Evolutionary conservation across 331 rosid genomes (phyloP).

Genomic region (Arachis monticola): DNA sequence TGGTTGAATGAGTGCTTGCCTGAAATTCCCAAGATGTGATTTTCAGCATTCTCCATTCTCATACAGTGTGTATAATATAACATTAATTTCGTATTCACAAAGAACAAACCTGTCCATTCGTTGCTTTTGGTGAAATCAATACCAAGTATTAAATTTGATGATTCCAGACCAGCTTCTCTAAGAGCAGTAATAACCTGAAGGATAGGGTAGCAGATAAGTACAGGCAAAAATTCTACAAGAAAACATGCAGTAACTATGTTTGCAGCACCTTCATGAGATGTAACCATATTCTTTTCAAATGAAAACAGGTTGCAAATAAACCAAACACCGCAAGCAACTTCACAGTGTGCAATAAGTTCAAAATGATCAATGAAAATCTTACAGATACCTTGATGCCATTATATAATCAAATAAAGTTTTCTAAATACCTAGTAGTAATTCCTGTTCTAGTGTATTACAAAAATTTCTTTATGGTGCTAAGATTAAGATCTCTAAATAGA

Average conservation of each 20-base stretch:
- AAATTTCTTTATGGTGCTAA: slow-evolving; percentile 16
- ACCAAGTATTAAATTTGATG: slow-evolving; percentile 88
- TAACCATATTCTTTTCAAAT: slow-evolving; percentile 13
- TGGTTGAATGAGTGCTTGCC: slow-evolving; percentile 75
- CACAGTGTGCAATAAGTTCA: neutral
- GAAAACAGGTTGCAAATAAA: slow-evolving; percentile 3
- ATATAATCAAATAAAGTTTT: neutral
- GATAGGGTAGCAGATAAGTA: slow-evolving; percentile 24
- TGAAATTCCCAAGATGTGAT: slow-evolving; percentile 44
- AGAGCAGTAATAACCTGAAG: slow-evolving; percentile 77
- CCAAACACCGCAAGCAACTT: neutral
- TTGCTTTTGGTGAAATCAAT: slow-evolving; percentile 95
- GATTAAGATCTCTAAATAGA: slow-evolving; percentile 15
- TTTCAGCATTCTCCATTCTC: slow-evolving; percentile 29
- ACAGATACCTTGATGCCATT: neutral
- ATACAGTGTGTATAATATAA: neutral
- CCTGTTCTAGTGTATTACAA: slow-evolving; percentile 21
- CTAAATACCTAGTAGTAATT: neutral
- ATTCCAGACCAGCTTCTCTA: slow-evolving; percentile 91
- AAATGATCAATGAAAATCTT: slow-evolving; percentile 8
- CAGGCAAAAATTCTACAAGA: neutral
- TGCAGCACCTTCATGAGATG: slow-evolving; percentile 6
- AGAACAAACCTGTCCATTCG: slow-evolving; percentile 83
- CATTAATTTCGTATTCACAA: slow-evolving; percentile 7
- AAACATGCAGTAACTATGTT: neutral